These are phyloP conservation scores for Schoenoplectus triqueter DNA, from an alignment of 202 grass and related monocot genomes.

Conservation along the genomic window DNA sequence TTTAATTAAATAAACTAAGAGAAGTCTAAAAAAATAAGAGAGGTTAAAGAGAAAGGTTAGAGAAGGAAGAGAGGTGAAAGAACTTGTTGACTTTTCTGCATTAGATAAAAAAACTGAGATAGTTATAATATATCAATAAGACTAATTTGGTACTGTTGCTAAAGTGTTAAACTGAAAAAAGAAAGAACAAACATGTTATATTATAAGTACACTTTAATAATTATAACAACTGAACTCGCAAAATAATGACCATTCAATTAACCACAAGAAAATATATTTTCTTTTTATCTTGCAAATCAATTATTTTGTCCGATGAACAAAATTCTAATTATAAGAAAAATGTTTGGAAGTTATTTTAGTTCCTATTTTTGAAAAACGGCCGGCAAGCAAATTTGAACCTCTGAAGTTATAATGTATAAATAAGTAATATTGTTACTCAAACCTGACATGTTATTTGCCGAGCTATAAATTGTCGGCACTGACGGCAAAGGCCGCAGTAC, in stretches of 20 bases:
- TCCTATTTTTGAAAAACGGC: not conserved
- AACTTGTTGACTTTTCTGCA: not conserved
- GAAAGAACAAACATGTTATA: not conserved
- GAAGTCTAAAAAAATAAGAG: not conserved
- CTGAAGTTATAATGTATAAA: not conserved
- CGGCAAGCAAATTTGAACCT: not conserved
- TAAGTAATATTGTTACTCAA: not conserved
- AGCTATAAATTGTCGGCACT: slow-evolving; percentile 54
- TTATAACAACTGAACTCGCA: not conserved
- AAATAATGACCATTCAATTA: slow-evolving; percentile 10
- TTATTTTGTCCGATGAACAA: not conserved
- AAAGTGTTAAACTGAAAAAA: not conserved
- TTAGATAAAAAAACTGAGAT: not conserved
- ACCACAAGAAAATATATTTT: not conserved
- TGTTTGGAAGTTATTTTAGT: not conserved
- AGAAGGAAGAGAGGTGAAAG: too few species aligned
- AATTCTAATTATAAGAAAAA: not conserved
- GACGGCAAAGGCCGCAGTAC: slow-evolving; percentile 56
- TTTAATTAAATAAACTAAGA: not conserved
- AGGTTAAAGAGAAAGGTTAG: not conserved
- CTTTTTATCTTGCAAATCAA: not conserved
- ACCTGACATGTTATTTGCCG: slow-evolving; percentile 57
- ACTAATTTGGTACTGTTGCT: not conserved
- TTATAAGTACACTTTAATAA: not conserved
- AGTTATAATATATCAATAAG: not conserved